Base-by-base conservation (phyloP, 225 moss, liverwort and hornwort species). In the Marchantia paleacea region DNA sequence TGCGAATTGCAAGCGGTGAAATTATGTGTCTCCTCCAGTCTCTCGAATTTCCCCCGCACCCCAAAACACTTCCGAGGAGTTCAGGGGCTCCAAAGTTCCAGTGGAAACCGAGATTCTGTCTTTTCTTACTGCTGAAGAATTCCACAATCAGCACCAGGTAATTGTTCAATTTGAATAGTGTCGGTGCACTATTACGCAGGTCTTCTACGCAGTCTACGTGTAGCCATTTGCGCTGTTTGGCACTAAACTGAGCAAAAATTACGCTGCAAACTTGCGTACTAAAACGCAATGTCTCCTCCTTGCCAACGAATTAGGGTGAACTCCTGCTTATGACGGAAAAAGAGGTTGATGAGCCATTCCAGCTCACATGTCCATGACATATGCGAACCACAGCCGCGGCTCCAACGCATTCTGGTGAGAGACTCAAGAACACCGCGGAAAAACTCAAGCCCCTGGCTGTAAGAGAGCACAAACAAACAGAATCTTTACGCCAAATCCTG, bases 291-390 rank as follows among this genome's bases (percentile, higher is more conserved):
- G 48, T 49, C 48, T 71, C 49, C 16, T 13, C 26, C 39, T 28
- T 28, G 25, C 26, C 54, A 55, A 20, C 26, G 26, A 28, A 15
- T 75, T 70, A 49, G 70, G 70, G 39, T 54, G 22, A 75, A 54
- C 55, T 18, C 20, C 26, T 28, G 26, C 25, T 8, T 12, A 9
- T 54, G 9, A 12, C 31, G 10, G 39, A 19, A 39, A 22, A 39
- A 58, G 16, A 76, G 55, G 53, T 58, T 76, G 13, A 58, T 60
- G 15, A 58, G 58, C 58, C 29, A 76, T 53, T 76, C 28, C 31
- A 20, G 18, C 52, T 28, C 53, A 55, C 51, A 24, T 5, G 52
- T 52, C 53, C 10, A 57, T 58, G 57, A 58, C 26, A 53, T 53
- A 26, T 12, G 25, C 52, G 53, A 13, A 73, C 73, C 18, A 76